Percentiles rank a stretch among this genome's conserved stretches.
phyloP scores from a whole-genome alignment of 2,329 filamentous ascomycete genomes.

The Paraconiothyrium sp. region DNA sequence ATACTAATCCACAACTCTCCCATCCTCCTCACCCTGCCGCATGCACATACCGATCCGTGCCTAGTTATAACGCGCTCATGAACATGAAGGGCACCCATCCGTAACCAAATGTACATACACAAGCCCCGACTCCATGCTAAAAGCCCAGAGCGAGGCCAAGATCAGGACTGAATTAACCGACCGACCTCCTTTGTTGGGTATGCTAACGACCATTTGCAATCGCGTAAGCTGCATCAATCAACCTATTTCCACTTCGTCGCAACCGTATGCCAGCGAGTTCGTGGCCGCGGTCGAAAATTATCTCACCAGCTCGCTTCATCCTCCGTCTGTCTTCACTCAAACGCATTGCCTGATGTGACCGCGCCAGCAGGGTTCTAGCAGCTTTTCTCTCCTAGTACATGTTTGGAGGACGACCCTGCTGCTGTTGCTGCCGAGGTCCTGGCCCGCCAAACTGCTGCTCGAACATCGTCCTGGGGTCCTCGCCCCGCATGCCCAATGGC shows the following conservation, averaged over 20 bases:
- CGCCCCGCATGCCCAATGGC: slow-evolving; percentile 42
- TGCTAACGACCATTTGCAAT: not conserved
- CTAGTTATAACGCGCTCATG: too few species aligned
- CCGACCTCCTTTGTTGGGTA: not conserved
- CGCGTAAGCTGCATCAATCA: not conserved
- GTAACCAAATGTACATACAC: not conserved
- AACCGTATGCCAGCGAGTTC: not conserved
- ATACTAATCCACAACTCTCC: too few species aligned
- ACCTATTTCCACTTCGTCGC: not conserved
- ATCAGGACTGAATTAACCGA: not conserved
- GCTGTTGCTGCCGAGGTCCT: slow-evolving; percentile 35
- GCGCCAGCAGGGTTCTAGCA: not conserved
- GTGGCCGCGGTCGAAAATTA: not conserved
- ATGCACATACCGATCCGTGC: too few species aligned
- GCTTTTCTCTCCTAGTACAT: slow-evolving; percentile 36
- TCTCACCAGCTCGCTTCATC: not conserved
- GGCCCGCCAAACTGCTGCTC: slow-evolving; percentile 48
- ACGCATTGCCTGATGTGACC: not conserved
- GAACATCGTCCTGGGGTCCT: slow-evolving; percentile 50
- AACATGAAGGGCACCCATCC: not conserved
- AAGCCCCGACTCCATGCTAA: not conserved
- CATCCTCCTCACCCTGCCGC: too few species aligned
- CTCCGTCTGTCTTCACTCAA: not conserved
- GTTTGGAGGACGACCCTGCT: slow-evolving; percentile 42
- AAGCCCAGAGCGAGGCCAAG: not conserved